Evolutionary conservation across 176 grass and related monocot species (phyloP).

Genomic region (Cymbopogon citratus): DNA sequence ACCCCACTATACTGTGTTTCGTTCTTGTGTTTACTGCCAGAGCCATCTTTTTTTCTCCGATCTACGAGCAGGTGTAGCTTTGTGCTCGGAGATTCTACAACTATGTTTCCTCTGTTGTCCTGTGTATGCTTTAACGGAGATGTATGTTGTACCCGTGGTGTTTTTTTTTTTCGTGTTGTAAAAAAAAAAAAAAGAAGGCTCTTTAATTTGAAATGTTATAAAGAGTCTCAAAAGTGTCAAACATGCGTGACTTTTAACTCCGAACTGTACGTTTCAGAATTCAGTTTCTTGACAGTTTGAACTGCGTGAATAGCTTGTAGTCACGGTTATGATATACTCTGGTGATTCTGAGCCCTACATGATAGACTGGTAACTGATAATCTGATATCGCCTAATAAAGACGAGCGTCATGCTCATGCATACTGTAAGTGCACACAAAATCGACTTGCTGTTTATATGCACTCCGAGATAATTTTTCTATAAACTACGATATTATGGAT

Average conservation of each 20-base stretch:
- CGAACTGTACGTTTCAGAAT: background rate
- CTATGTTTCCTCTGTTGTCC: slow-evolving; percentile 7
- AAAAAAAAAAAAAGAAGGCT: background rate
- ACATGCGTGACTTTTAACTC: background rate
- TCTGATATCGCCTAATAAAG: too few relatives aligned
- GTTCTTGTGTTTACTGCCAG: background rate
- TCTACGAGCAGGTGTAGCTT: background rate
- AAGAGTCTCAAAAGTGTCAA: background rate
- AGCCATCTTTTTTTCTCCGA: slow-evolving; percentile 5
- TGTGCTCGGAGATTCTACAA: background rate
- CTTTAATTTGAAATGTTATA: background rate
- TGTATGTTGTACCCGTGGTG: background rate
- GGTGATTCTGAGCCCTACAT: too few relatives aligned
- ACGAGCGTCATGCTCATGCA: too few relatives aligned
- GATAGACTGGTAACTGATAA: too few relatives aligned
- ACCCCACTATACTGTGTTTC: background rate
- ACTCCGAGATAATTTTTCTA: background rate
- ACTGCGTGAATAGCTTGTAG: too few relatives aligned
- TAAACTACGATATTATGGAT: background rate
- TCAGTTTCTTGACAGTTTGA: background rate
- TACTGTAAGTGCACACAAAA: too few relatives aligned
- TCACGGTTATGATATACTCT: too few relatives aligned
- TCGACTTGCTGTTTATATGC: too few relatives aligned
- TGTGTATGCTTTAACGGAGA: slow-evolving; percentile 19
- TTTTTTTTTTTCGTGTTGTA: background rate